Conservation (phyloP, 202 grass and related monocot species). For the Saccharum hybrid region DNA sequence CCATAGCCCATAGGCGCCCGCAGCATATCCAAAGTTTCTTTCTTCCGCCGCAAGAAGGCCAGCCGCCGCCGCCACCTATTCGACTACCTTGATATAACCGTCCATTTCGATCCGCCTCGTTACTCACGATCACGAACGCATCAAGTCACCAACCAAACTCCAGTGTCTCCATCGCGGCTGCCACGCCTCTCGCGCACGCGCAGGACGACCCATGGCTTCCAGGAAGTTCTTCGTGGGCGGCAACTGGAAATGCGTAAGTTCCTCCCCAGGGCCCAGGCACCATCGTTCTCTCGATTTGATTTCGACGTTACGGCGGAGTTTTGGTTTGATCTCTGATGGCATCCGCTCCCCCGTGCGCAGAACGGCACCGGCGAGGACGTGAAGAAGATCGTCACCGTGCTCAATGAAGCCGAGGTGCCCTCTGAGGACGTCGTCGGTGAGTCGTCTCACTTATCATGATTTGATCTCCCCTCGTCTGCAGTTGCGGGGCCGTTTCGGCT, state of each 20-base stretch:
- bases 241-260: slow-evolving; percentile 86
- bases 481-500: not conserved
- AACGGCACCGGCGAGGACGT: slow-evolving; percentile 77
- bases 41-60: slow-evolving; percentile 47
- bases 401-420: slow-evolving; percentile 79
- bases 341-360: slow-evolving; percentile 37
- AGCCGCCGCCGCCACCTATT: slow-evolving; percentile 23
- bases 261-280: not conserved
- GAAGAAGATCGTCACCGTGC: slow-evolving; percentile 85
- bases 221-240: slow-evolving; percentile 86
- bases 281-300: not conserved
- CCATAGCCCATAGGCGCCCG: not conserved
- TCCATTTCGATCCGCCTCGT: not conserved
- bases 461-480: not conserved
- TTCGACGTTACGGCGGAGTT: not conserved
- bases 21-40: slow-evolving; percentile 13
- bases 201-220: slow-evolving; percentile 40
- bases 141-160: not conserved
- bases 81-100: slow-evolving; percentile 43
- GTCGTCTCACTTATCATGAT: not conserved
- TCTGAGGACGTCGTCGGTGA: slow-evolving; percentile 75
- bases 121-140: not conserved
- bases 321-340: slow-evolving; percentile 32
- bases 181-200: not conserved
- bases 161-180: slow-evolving; percentile 3